Evolutionary conservation across 1,284 basidiomycete genomes (phyloP).

Genomic region (Exobasidium cylindrosporum): DNA sequence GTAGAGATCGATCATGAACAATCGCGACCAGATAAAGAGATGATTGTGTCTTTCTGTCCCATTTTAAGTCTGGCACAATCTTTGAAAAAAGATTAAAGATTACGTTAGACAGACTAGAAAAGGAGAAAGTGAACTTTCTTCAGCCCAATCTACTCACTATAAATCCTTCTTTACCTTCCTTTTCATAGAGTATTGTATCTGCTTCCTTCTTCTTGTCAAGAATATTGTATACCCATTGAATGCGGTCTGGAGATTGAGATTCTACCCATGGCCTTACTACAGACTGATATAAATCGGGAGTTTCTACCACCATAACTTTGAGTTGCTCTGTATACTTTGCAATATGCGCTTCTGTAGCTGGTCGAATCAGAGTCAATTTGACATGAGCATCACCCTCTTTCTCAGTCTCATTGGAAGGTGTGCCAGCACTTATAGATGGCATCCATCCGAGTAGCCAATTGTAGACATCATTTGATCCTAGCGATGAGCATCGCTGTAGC

Average conservation of each 20-base stretch:
- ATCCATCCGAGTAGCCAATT: slow-evolving; percentile 48
- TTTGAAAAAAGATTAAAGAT: slow-evolving; percentile 35
- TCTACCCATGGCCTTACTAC: slow-evolving; percentile 47
- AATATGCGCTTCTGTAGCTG: slow-evolving; percentile 50
- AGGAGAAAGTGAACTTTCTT: slow-evolving; percentile 68
- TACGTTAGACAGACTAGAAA: slow-evolving; percentile 60
- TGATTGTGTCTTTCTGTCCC: slow-evolving; percentile 72
- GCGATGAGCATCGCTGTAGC: slow-evolving; percentile 21
- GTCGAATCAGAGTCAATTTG: slow-evolving; percentile 49
- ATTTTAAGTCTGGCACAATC: slow-evolving; percentile 55
- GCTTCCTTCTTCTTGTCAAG: slow-evolving; percentile 75
- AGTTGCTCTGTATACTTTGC: slow-evolving; percentile 75
- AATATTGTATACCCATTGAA: slow-evolving; percentile 87
- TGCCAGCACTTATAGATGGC: neutral
- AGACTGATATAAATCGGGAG: slow-evolving; percentile 41
- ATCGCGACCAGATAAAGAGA: slow-evolving; percentile 57
- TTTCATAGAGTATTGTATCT: slow-evolving; percentile 70
- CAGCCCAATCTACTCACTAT: slow-evolving; percentile 58
- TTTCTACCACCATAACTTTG: slow-evolving; percentile 64
- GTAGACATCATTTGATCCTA: slow-evolving; percentile 53
- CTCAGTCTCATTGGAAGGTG: neutral
- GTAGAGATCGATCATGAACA: slow-evolving; percentile 51
- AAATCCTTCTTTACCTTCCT: slow-evolving; percentile 65
- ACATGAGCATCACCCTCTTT: slow-evolving; percentile 28
- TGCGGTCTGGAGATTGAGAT: slow-evolving; percentile 53